Conservation (phyloP, 2,329 filamentous ascomycete species). For the Fusarium oxysporum region DNA sequence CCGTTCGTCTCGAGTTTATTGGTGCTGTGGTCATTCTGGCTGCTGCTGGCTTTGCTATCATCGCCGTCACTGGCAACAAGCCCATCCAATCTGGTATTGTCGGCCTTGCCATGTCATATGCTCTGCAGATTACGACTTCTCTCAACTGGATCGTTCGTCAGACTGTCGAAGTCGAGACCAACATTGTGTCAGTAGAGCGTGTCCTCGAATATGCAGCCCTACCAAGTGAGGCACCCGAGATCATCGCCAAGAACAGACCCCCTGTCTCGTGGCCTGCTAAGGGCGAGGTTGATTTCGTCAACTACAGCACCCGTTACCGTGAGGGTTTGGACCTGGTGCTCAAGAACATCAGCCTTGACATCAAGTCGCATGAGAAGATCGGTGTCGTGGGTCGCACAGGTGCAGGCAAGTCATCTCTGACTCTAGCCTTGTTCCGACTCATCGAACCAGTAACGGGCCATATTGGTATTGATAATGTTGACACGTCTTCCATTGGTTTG, state of each 20-base stretch:
- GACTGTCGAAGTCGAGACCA: slow-evolving; percentile 99
- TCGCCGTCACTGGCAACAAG: slow-evolving; percentile 78
- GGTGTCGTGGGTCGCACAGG: slow-evolving; percentile 96
- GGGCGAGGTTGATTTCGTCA: slow-evolving; percentile 88
- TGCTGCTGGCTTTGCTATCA: slow-evolving; percentile 83
- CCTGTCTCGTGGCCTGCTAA: slow-evolving; percentile 91
- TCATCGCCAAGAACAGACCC: slow-evolving; percentile 87
- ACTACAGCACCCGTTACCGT: slow-evolving; percentile 94
- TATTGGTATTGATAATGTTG: slow-evolving; percentile 89
- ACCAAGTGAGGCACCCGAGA: slow-evolving; percentile 93
- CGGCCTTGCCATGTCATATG: slow-evolving; percentile 96
- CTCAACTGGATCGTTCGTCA: slow-evolving; percentile 99
- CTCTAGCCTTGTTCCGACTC: slow-evolving; percentile 91
- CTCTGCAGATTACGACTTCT: slow-evolving; percentile 94
- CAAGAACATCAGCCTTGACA: slow-evolving; percentile 90
- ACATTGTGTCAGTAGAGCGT: slow-evolving; percentile 98
- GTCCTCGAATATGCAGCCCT: slow-evolving; percentile 94
- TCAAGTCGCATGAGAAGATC: slow-evolving; percentile 98
- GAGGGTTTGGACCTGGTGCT: slow-evolving; percentile 90
- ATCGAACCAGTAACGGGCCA: slow-evolving; percentile 87
- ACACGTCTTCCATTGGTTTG: slow-evolving; percentile 91
- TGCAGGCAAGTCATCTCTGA: slow-evolving; percentile 94
- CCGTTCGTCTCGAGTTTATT: slow-evolving; percentile 93
- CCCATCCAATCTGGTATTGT: slow-evolving; percentile 78
- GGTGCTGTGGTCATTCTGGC: slow-evolving; percentile 93